Base-by-base conservation (phyloP, 2,329 filamentous ascomycete genomes). In the Sordariomycetes sp. region DNA sequence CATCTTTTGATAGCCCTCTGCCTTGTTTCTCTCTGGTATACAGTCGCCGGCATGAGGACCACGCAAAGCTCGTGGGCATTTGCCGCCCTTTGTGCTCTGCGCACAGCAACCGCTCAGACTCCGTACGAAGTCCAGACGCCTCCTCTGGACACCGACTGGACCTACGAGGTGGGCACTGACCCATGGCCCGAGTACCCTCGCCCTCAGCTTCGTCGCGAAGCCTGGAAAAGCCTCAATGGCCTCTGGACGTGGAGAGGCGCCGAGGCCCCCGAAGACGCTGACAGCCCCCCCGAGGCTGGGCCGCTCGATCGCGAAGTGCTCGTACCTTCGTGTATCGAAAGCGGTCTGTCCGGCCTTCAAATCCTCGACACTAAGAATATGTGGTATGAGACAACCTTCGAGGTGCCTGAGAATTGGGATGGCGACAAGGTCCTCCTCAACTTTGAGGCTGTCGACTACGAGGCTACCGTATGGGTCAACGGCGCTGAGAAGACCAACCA, bases 361-460 rank as follows among this genome's bases (percentile, higher is more conserved):
- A 43, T 53, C 5, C 48, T 57, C 3, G 55, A 61, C 18, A 47
- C 60, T 8, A 57, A 54, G 1, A 50, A 62, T 33, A 68, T 68
- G 46, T 70, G 65, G 66, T 70, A 66, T 40, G 58, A 61, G 28
- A 73, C 66, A 1, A 57, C 55, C 1, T 77, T 79, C 43, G 47
- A 51, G 2, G 54, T 78, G 0, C 66, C 72, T 0, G 42, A 49
- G 0, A 45, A 49, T 12, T 78, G 72, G 70, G 51, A 50, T 2
- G 52, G 50, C 4, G 53, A 60, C 28, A 54, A 49, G 2, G 56
- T 75, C 1, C 39, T 75, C 27, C 54, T 76, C 34, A 70, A 75
- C 44, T 75, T 76, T 35, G 72, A 73, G 41, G 71, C 72, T 6
- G 71, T 75, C 20, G 72, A 76, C 44, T 75, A 73, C 37, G 61